Percentiles rank a stretch among this genome's conserved stretches.
phyloP scores from a whole-genome alignment of 257 asterid genomes.

The Solanum verrucosum region DNA sequence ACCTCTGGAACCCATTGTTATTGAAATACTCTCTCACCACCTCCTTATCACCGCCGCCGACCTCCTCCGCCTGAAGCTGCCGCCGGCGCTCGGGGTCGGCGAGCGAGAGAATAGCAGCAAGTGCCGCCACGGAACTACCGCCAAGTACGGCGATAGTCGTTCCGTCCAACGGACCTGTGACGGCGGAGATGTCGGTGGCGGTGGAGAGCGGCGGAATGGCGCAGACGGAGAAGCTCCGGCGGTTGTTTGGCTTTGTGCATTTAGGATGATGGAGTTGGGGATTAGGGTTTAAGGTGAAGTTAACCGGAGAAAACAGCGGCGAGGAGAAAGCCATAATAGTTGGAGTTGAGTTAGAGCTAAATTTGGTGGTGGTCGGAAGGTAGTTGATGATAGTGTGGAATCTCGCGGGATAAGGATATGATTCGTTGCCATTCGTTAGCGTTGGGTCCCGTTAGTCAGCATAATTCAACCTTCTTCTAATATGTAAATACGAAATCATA shows the following conservation, averaged over 20 bases:
- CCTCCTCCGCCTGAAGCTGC: slow-evolving; percentile 83
- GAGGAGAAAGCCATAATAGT: slow-evolving; percentile 45
- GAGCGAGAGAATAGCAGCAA: slow-evolving; percentile 66
- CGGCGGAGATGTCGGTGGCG: slow-evolving; percentile 43
- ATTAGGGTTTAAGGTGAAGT: slow-evolving; percentile 26
- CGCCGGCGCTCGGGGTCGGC: slow-evolving; percentile 81
- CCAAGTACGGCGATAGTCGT: slow-evolving; percentile 66
- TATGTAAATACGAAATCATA: too few relatives aligned
- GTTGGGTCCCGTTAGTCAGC: slow-evolving; percentile 15
- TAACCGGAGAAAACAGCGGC: slow-evolving; percentile 28
- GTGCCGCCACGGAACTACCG: slow-evolving; percentile 61
- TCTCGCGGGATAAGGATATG: slow-evolving; percentile 33
- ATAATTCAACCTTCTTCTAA: background rate
- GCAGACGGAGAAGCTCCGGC: slow-evolving; percentile 28
- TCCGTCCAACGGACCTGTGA: slow-evolving; percentile 38
- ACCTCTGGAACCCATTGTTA: slow-evolving; percentile 86
- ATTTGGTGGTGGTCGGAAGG: slow-evolving; percentile 14
- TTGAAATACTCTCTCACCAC: slow-evolving; percentile 90
- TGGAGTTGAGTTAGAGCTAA: background rate
- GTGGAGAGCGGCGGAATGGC: slow-evolving; percentile 56
- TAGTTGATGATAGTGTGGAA: slow-evolving; percentile 42
- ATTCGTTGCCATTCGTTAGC: slow-evolving; percentile 20
- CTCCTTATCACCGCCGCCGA: slow-evolving; percentile 92
- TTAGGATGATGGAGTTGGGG: slow-evolving; percentile 10
- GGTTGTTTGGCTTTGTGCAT: slow-evolving; percentile 4